These are phyloP conservation scores for Alternaria sp. DNA, from an alignment of 2,329 filamentous ascomycete species.

Conservation along the genomic window DNA sequence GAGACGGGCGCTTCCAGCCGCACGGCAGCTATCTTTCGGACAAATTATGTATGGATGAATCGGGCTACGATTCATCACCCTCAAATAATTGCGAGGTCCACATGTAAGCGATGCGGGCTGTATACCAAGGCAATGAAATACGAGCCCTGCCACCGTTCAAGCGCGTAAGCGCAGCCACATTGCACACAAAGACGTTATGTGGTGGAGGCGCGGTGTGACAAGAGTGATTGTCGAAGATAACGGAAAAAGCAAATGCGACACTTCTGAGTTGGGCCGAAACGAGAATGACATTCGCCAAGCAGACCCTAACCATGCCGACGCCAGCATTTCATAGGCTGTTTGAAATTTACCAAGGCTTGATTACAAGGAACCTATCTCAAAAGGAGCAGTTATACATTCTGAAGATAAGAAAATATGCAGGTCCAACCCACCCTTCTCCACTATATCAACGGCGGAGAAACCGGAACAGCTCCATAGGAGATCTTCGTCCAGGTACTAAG, in stretches of 20 bases:
- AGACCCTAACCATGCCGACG: not conserved
- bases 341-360: not conserved
- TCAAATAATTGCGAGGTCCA: too few relatives aligned
- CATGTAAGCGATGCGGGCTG: not conserved
- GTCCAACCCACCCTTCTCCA: not conserved
- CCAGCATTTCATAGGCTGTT: not conserved
- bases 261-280: not conserved
- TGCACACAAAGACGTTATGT: not conserved
- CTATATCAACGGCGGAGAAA: not conserved
- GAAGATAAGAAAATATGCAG: conserved; percentile 5
- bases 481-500: conserved; percentile 2
- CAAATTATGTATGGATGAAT: not conserved
- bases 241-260: not conserved
- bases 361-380: conserved; percentile 13
- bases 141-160: not conserved
- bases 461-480: conserved; percentile 8
- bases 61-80: too few relatives aligned
- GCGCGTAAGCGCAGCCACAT: not conserved
- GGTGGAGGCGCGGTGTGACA: not conserved
- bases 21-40: not conserved
- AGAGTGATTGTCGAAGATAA: not conserved
- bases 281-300: not conserved
- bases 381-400: conserved; percentile 1
- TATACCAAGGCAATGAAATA: not conserved
- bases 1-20: conserved; percentile 14